Evolutionary conservation across 495 filamentous ascomycete genomes (phyloP), one percentile per base, ranked within the genome.

Genomic region (Parachaetomium inaequale): DNA sequence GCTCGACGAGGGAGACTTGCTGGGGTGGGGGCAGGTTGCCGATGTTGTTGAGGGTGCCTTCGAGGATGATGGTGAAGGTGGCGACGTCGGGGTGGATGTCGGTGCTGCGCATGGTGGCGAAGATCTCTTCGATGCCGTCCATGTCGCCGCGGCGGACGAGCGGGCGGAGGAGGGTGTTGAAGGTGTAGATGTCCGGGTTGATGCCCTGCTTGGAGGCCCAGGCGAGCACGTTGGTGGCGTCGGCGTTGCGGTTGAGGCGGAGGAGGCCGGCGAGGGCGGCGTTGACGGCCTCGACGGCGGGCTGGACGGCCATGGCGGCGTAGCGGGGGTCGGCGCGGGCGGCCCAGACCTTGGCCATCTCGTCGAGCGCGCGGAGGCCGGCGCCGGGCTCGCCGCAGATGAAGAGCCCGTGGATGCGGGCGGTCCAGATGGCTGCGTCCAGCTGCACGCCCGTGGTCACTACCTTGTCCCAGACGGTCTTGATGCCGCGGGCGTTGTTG

Each of bases 121-220:
- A 73, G 26, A 87, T 59, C 1, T 68, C 63, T 42, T 73, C 62
- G 23, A 80, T 76, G 17, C 71, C 63, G 0, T 68, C 60, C 29
- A 66, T 66, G 19, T 76, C 63, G 23, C 74, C 77, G 40, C 71
- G 61, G 19, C 79, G 78, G 60, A 91, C 75, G 45, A 84, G 67
- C 3, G 80, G 72, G 7, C 78, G 75, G 28, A 93, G 76, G 11
- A 91, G 77, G 4, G 79, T 85, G 73, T 92, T 93, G 76, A 84
- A 92, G 14, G 89, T 91, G 57, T 75, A 73, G 36, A 81, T 71
- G 66, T 90, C 82, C 19, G 85, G 85, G 36, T 75, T 55, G 49
- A 93, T 81, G 29, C 76, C 78, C 45, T 87, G 82, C 5, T 66
- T 69, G 8, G 66, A 68, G 1, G 87, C 87, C 84, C 86, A 90